Evolutionary conservation across 2,329 filamentous ascomycete species (phyloP), one percentile per base, ranked within the genome.

Genomic region (Cladosporium sp.): DNA sequence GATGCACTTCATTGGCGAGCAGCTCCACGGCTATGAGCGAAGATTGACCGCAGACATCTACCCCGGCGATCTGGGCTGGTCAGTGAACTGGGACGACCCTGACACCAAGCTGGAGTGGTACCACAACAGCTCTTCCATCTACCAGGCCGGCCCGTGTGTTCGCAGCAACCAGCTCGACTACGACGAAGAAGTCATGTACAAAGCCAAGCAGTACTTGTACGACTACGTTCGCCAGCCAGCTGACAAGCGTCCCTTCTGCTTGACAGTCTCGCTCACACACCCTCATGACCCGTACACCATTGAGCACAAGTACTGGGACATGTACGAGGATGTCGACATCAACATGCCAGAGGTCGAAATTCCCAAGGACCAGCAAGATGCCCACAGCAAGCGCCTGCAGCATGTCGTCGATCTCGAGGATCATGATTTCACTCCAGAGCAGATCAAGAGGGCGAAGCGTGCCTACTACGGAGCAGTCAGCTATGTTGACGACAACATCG

Each of bases 1-100:
- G 82, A 97, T 97, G 92, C 92, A 97, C 76, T 97, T 97, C 72
- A 89, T 95, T 57, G 92, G 92, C 36, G 92, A 97, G 72, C 92
- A 97, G 76, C 81, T 97, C 60, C 92, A 97, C 72, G 92, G 92
- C 30, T 97, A 96, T 69, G 92, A 97, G 78, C 88, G 90, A 69
- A 86, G 92, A 59, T 81, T 97, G 69, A 97, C 92, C n/a, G 90
- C 88, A 65, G 92, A 97, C 73, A 96, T 97, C 71, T 97, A 97
- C 74, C 92, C 92, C 1, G 92, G 88, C 59, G 92, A 97, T 71
- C 92, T 94, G 70, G 92, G 92, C 64, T 97, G 92, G 92, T 88
- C 88, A 12, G 92, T 96, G 63, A 92, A 96, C 76, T 97, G 92
- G 92, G 92, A 97, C 72, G 86, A 92, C 73, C 92, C 92, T 47